Percentiles rank a stretch among this genome's conserved stretches.
These are phyloP conservation scores for Teratosphaeria viscida DNA, from an alignment of 2,329 filamentous ascomycete genomes.

Conservation along the genomic window DNA sequence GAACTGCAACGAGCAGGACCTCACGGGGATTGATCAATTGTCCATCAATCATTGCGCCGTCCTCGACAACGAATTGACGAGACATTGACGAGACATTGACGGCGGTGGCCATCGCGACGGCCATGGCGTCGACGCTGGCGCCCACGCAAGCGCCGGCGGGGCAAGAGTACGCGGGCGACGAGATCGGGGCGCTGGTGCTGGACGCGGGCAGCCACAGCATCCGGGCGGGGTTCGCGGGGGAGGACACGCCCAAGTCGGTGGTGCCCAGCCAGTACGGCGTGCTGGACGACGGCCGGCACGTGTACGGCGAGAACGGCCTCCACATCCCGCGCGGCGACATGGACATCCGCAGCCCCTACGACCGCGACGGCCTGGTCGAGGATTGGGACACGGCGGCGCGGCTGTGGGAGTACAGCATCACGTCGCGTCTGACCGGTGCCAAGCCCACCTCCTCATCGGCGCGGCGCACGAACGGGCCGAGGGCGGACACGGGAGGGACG, in stretches of 20 bases:
- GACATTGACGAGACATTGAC: too few species aligned
- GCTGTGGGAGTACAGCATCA: constrained; percentile 88
- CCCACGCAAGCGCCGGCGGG: constrained; percentile 28
- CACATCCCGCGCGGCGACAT: constrained; percentile 64
- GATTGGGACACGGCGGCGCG: constrained; percentile 89
- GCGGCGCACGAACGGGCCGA: constrained; percentile 59
- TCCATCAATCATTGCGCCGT: too few species aligned
- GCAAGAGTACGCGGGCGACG: constrained; percentile 53
- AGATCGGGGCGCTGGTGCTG: constrained; percentile 92
- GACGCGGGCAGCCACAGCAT: constrained; percentile 87
- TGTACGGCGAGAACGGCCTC: constrained; percentile 88
- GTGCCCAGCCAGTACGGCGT: constrained; percentile 80
- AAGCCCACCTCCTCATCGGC: constrained; percentile 51
- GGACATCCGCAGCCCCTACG: constrained; percentile 87
- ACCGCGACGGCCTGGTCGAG: constrained; percentile 77
- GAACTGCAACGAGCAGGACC: too few species aligned
- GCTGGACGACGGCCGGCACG: constrained; percentile 41
- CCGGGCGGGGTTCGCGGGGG: constrained; percentile 91
- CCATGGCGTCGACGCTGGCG: constrained; percentile 16
- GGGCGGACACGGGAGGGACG: constrained; percentile 5
- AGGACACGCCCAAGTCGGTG: constrained; percentile 92
- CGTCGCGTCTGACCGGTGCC: constrained; percentile 72
- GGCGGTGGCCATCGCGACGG: background rate
- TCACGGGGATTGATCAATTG: too few species aligned
- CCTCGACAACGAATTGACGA: too few species aligned